Conservation (phyloP, 2,329 filamentous ascomycete genomes). For the Pseudogymnoascus sp. region DNA sequence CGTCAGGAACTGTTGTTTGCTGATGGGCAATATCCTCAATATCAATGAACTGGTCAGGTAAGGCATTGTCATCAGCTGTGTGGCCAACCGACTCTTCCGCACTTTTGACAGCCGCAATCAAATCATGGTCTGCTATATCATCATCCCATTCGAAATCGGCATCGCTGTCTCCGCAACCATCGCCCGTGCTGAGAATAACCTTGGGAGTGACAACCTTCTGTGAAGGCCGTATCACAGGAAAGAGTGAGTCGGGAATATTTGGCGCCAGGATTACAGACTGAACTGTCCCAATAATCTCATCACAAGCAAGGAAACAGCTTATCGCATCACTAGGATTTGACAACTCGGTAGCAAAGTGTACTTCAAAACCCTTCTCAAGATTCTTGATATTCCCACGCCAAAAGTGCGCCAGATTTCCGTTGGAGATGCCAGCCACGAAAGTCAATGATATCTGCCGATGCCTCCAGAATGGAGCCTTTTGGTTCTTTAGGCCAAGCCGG, state of each 20-base stretch:
- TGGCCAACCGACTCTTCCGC: constrained; percentile 19
- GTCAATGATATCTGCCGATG: constrained; percentile 60
- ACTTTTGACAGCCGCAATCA: constrained; percentile 30
- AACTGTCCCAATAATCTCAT: constrained; percentile 64
- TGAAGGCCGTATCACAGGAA: constrained; percentile 19
- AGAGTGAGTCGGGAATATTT: constrained; percentile 29
- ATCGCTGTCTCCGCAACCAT: constrained; percentile 24
- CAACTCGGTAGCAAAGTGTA: constrained; percentile 52
- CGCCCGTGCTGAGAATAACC: neutral
- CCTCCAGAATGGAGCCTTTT: constrained; percentile 54
- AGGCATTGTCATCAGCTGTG: constrained; percentile 13
- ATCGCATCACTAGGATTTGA: constrained; percentile 48
- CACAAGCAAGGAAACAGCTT: constrained; percentile 68
- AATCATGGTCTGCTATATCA: constrained; percentile 36
- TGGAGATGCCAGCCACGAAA: constrained; percentile 63
- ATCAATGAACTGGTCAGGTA: constrained; percentile 40
- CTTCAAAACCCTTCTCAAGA: constrained; percentile 48
- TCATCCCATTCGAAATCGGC: constrained; percentile 15
- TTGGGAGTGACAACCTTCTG: neutral
- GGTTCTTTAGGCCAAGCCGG: constrained; percentile 64
- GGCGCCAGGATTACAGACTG: constrained; percentile 20
- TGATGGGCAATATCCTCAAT: constrained; percentile 48
- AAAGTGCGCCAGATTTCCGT: constrained; percentile 63
- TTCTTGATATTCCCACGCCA: constrained; percentile 56
- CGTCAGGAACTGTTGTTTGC: neutral